Evolutionary conservation across 192 early-diverging fungal species (phyloP).

Genomic region (Backusella tarrabulga): DNA sequence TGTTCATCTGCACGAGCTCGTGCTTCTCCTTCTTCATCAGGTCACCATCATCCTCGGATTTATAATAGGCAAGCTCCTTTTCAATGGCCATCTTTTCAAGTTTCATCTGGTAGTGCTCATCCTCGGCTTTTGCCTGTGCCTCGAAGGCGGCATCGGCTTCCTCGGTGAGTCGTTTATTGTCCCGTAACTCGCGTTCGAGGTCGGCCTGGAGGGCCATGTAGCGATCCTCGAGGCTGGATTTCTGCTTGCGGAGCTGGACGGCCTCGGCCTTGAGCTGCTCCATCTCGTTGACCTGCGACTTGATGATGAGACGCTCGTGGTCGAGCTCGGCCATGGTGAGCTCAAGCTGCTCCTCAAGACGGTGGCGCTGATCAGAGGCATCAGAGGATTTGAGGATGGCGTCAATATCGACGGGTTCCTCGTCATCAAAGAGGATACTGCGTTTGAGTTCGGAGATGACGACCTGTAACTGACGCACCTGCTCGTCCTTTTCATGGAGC

Average conservation of each 20-base stretch:
- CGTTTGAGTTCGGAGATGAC: constrained; percentile 6
- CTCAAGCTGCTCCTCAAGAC: constrained; percentile 35
- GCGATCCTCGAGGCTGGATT: background rate
- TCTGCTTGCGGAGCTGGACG: background rate
- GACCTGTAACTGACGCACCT: constrained; percentile 22
- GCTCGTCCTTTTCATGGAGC: constrained; percentile 24
- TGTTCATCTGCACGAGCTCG: constrained; percentile 57
- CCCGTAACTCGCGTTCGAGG: constrained; percentile 16
- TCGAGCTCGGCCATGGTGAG: constrained; percentile 11
- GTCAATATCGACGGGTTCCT: background rate
- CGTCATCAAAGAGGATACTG: constrained; percentile 6
- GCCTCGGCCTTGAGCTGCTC: constrained; percentile 2
- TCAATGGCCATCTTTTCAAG: constrained; percentile 7
- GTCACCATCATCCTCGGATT: constrained; percentile 39
- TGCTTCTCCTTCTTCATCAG: constrained; percentile 49
- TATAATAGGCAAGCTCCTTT: constrained; percentile 1
- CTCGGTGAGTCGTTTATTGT: constrained; percentile 25
- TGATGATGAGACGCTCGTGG: background rate
- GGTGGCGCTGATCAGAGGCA: background rate
- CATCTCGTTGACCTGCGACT: background rate
- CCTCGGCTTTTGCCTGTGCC: constrained; percentile 13
- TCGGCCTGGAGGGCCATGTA: background rate
- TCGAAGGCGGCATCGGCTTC: constrained; percentile 26
- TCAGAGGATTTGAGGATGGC: background rate
- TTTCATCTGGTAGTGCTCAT: constrained; percentile 27